Percentiles rank a stretch among this genome's conserved stretches.
These are phyloP conservation scores for Cryptococcus sp. DNA, from an alignment of 1,284 basidiomycete species.

Conservation along the genomic window DNA sequence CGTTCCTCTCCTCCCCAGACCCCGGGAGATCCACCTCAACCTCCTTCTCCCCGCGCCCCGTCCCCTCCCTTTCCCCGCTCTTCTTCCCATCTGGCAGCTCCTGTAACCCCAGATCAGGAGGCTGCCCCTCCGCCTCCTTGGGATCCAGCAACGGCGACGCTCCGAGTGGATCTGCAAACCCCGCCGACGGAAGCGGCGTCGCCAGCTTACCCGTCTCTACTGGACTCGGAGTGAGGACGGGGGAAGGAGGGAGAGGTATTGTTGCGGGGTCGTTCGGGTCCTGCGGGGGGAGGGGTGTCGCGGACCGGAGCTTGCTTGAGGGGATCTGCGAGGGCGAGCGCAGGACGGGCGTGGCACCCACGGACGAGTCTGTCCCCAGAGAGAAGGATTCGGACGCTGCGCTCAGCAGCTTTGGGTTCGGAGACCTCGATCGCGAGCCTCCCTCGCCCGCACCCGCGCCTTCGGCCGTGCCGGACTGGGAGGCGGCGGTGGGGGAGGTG, in stretches of 20 bases:
- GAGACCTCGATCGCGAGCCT: no score
- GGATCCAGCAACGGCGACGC: conserved; percentile 24
- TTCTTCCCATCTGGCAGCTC: conserved; percentile 10
- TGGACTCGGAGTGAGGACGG: conserved; percentile 6
- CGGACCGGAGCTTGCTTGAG: conserved; percentile 4
- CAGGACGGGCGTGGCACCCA: conserved; percentile 15
- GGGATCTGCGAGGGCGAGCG: conserved; percentile 5
- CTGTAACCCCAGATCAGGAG: conserved; percentile 13
- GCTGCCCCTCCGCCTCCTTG: neutral
- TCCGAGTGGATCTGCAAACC: conserved; percentile 25
- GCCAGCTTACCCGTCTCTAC: conserved; percentile 3
- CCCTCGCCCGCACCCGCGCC: neutral
- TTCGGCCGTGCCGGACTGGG: no score
- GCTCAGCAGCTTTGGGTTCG: neutral
- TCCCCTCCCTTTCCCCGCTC: neutral
- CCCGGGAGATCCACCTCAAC: neutral
- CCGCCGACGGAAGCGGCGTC: conserved; percentile 1
- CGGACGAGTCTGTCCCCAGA: conserved; percentile 20
- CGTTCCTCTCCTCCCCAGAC: neutral
- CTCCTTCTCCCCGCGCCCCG: conserved; percentile 6
- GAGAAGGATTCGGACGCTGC: conserved; percentile 10
- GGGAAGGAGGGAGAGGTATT: conserved; percentile 35
- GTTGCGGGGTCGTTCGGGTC: conserved; percentile 30
- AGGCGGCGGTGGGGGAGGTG: conserved; percentile 11
- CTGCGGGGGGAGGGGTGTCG: conserved; percentile 14